These are phyloP conservation scores for Apiotrichum siamense DNA, from an alignment of 1,284 basidiomycete genomes.

Conservation along the genomic window DNA sequence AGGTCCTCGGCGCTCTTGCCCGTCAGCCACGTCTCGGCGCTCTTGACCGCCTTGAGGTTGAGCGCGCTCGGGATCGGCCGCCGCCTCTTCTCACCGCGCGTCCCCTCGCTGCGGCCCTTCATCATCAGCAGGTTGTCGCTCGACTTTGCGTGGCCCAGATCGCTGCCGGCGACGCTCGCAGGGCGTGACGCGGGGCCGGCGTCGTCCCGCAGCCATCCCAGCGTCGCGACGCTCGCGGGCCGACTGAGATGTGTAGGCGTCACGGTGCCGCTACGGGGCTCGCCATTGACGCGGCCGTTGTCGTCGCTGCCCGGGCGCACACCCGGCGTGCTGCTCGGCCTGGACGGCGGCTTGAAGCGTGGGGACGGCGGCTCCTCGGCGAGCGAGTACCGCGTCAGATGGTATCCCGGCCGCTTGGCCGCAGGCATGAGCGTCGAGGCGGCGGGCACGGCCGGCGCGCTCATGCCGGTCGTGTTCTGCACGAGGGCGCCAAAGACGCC, in stretches of 20 bases:
- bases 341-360: neutral
- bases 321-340: conserved; percentile 4
- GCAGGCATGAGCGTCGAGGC: conserved; percentile 58
- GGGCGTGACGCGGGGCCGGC: conserved; percentile 5
- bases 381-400: conserved; percentile 55
- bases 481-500: conserved; percentile 70
- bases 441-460: conserved; percentile 57
- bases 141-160: conserved; percentile 20
- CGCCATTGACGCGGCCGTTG: too few relatives aligned
- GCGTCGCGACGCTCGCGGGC: too few relatives aligned
- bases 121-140: conserved; percentile 29
- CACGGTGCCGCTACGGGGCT: too few relatives aligned
- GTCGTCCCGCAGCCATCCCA: too few relatives aligned
- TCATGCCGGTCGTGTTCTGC: conserved; percentile 61
- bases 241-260: neutral
- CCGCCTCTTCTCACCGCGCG: conserved; percentile 11
- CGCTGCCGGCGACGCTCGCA: conserved; percentile 31
- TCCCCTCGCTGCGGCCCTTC: too few relatives aligned
- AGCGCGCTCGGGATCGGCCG: conserved; percentile 19
- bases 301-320: neutral
- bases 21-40: conserved; percentile 40
- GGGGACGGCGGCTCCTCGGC: neutral
- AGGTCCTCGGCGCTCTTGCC: neutral
- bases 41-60: conserved; percentile 25
- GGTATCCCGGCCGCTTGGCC: conserved; percentile 62